These are phyloP conservation scores for Neonectria magnoliae DNA, from an alignment of 2,329 filamentous ascomycete species.

Conservation along the genomic window DNA sequence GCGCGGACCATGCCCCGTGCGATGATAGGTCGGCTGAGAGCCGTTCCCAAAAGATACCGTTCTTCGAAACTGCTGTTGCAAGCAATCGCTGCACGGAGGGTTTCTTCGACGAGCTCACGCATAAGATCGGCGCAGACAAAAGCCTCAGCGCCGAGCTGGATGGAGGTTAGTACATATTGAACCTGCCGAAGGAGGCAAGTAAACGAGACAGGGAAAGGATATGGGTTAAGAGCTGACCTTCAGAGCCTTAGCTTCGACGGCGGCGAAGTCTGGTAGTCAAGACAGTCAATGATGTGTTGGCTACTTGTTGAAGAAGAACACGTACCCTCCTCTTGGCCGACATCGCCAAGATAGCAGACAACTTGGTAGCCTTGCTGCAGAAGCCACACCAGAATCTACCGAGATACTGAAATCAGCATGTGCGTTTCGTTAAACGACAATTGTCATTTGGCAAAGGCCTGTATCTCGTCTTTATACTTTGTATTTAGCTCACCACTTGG, in stretches of 20 bases:
- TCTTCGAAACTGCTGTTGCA: not conserved
- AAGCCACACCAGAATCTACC: not conserved
- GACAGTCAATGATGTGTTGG: not conserved
- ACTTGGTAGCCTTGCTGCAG: not conserved
- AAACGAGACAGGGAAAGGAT: not conserved
- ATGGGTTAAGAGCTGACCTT: not conserved
- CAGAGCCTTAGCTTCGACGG: not conserved
- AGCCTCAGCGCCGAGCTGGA: not conserved
- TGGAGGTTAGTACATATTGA: not conserved
- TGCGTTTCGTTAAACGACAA: not conserved
- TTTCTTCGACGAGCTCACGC: not conserved
- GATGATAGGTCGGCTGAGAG: constrained; percentile 73
- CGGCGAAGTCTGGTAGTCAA: not conserved
- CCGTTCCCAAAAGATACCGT: constrained; percentile 57
- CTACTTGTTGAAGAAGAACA: not conserved
- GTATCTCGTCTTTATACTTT: not conserved
- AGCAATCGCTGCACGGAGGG: not conserved
- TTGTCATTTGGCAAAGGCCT: not conserved
- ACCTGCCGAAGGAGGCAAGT: not conserved
- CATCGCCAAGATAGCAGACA: not conserved
- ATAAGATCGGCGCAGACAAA: not conserved
- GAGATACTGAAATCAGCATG: not conserved
- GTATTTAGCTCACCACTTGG: not conserved
- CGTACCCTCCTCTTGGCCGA: not conserved
- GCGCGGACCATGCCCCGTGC: constrained; percentile 59